phyloP scores from a whole-genome alignment of 441 rosid species.

The Gossypium gossypioides region DNA sequence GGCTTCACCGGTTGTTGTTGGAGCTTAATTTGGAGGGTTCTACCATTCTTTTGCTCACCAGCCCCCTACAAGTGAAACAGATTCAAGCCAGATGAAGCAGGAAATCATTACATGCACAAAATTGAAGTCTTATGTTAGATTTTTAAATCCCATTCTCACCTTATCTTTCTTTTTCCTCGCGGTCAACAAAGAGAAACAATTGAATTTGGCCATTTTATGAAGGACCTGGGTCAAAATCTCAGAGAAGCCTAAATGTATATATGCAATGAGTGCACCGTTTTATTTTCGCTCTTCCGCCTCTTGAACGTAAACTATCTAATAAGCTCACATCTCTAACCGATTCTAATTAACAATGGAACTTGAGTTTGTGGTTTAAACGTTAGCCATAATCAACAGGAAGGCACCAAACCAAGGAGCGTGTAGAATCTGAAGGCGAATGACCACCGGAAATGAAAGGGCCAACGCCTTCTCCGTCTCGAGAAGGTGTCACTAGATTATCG shows the following conservation, averaged over 20 bases:
- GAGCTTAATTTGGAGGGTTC: slow-evolving; percentile 39
- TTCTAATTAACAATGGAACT: slow-evolving; percentile 2
- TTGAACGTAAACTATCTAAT: not conserved
- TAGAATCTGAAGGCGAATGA: slow-evolving; percentile 15
- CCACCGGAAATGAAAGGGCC: slow-evolving; percentile 32
- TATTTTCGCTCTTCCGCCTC: not conserved
- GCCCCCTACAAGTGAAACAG: slow-evolving; percentile 29
- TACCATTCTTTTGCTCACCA: slow-evolving; percentile 21
- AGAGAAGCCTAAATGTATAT: not conserved
- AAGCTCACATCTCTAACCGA: slow-evolving; percentile 29
- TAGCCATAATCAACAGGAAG: slow-evolving; percentile 86
- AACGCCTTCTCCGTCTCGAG: slow-evolving; percentile 39
- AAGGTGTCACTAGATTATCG: slow-evolving; percentile 30
- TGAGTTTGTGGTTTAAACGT: slow-evolving; percentile 15
- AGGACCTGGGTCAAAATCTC: not conserved
- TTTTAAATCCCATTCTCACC: slow-evolving; percentile 27
- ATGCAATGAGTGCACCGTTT: not conserved
- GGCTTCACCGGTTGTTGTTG: slow-evolving; percentile 56
- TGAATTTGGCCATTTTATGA: slow-evolving; percentile 36
- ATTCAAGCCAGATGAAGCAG: not conserved
- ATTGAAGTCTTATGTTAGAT: not conserved
- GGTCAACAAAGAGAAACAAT: slow-evolving; percentile 31
- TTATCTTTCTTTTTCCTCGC: slow-evolving; percentile 35
- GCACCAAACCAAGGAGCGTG: slow-evolving; percentile 33
- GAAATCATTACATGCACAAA: not conserved